Conservation (phyloP, 257 asterid species). For the Ocimum tenuiflorum region DNA sequence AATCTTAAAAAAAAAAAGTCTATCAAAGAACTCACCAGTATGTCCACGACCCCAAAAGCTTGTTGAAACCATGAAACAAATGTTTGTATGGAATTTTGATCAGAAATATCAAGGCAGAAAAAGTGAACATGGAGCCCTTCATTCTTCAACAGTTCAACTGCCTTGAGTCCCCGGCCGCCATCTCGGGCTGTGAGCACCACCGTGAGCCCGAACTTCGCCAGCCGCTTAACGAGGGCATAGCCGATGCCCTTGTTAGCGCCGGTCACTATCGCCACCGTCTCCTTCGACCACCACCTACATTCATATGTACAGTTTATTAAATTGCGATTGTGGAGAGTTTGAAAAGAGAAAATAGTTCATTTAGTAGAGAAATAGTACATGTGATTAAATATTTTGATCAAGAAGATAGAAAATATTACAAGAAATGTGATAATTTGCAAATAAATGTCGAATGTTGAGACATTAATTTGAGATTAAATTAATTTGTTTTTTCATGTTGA, state of each 20-base stretch:
- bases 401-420: too few relatives aligned
- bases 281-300: constrained; percentile 77
- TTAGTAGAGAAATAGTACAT: too few relatives aligned
- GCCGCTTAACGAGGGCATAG: constrained; percentile 42
- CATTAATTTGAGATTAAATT: too few relatives aligned
- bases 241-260: constrained; percentile 83
- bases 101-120: constrained; percentile 54
- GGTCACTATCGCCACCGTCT: constrained; percentile 66
- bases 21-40: constrained; percentile 47
- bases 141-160: constrained; percentile 32
- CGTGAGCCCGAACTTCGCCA: constrained; percentile 61
- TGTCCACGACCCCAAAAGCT: constrained; percentile 49
- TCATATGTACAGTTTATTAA: not conserved
- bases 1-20: not conserved
- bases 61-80: constrained; percentile 50
- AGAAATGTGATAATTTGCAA: too few relatives aligned
- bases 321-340: not conserved
- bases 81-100: constrained; percentile 35
- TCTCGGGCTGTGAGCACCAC: constrained; percentile 75
- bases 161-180: constrained; percentile 39
- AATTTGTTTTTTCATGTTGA: too few relatives aligned
- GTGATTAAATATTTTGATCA: too few relatives aligned
- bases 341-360: too few relatives aligned
- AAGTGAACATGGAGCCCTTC: constrained; percentile 44
- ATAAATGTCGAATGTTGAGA: too few relatives aligned